phyloP scores from a whole-genome alignment of 192 early-diverging fungal species.

The Backusella mclennaniae region DNA sequence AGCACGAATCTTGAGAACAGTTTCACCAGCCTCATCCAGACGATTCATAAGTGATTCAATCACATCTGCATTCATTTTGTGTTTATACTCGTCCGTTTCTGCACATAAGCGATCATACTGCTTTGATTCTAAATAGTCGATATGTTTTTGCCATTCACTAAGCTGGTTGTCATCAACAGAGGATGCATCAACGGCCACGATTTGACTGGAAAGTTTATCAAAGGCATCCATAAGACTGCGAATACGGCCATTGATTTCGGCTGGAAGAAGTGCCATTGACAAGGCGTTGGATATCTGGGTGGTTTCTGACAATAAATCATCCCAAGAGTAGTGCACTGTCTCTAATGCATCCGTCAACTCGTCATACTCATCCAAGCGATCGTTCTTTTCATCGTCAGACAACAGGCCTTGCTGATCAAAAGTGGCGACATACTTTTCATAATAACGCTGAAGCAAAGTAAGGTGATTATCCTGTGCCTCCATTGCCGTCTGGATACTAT shows the following conservation, averaged over 20 bases:
- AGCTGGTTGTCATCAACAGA: slow-evolving; percentile 18
- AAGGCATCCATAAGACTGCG: not conserved
- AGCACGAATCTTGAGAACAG: not conserved
- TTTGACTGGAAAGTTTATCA: slow-evolving; percentile 6
- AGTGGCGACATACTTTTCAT: slow-evolving; percentile 14
- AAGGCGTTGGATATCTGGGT: not conserved
- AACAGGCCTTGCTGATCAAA: slow-evolving; percentile 6
- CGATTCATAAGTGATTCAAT: not conserved
- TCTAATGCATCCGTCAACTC: not conserved
- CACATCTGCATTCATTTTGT: not conserved
- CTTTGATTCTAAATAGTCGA: slow-evolving; percentile 19
- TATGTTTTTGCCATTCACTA: slow-evolving; percentile 22
- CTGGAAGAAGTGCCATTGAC: not conserved
- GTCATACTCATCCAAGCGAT: slow-evolving; percentile 8
- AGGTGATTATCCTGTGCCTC: slow-evolving; percentile 9
- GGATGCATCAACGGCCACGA: not conserved
- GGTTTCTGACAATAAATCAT: slow-evolving; percentile 8
- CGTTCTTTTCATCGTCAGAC: not conserved
- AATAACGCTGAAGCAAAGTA: not conserved
- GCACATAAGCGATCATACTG: slow-evolving; percentile 13
- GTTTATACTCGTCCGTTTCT: slow-evolving; percentile 6
- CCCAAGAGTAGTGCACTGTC: not conserved
- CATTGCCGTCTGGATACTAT: slow-evolving; percentile 18
- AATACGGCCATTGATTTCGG: slow-evolving; percentile 15
- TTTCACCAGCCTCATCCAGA: slow-evolving; percentile 16